These are phyloP conservation scores for Backusella sp. DNA, from an alignment of 192 early-diverging fungal species.

Conservation along the genomic window DNA sequence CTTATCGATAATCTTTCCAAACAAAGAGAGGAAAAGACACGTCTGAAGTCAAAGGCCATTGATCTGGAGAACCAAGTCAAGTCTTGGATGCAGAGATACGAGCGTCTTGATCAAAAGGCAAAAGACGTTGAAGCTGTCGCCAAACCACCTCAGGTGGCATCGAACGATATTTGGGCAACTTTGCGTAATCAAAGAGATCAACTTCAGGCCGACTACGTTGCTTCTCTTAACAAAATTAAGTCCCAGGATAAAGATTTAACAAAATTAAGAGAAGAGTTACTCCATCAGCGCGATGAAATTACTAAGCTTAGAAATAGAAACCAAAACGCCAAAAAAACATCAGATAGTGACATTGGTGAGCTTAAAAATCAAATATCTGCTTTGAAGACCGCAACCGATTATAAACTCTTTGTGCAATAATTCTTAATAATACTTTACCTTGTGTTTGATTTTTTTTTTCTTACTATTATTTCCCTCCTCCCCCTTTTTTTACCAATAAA, in stretches of 20 bases:
- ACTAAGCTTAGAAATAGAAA: constrained; percentile 47
- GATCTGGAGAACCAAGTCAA: constrained; percentile 56
- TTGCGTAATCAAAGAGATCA: constrained; percentile 60
- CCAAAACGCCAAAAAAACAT: constrained; percentile 38
- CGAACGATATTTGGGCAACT: constrained; percentile 52
- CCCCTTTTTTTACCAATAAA: constrained; percentile 5
- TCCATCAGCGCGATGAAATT: constrained; percentile 63
- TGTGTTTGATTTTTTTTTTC: not conserved
- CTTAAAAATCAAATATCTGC: constrained; percentile 75
- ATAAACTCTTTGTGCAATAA: constrained; percentile 13
- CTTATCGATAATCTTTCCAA: constrained; percentile 77
- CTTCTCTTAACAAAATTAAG: constrained; percentile 51
- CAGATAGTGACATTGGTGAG: constrained; percentile 56
- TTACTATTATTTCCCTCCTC: not conserved
- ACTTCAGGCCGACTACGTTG: constrained; percentile 61
- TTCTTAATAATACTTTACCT: not conserved
- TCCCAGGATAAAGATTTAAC: constrained; percentile 67
- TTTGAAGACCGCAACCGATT: constrained; percentile 47
- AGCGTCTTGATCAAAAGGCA: constrained; percentile 57
- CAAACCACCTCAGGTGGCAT: constrained; percentile 50
- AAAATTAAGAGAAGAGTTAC: constrained; percentile 53
- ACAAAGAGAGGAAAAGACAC: constrained; percentile 68
- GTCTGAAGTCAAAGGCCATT: constrained; percentile 36
- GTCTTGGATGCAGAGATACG: constrained; percentile 73
- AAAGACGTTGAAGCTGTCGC: constrained; percentile 50